These are phyloP conservation scores for Colletotrichum godetiae DNA, from an alignment of 2,329 filamentous ascomycete genomes.

Conservation along the genomic window DNA sequence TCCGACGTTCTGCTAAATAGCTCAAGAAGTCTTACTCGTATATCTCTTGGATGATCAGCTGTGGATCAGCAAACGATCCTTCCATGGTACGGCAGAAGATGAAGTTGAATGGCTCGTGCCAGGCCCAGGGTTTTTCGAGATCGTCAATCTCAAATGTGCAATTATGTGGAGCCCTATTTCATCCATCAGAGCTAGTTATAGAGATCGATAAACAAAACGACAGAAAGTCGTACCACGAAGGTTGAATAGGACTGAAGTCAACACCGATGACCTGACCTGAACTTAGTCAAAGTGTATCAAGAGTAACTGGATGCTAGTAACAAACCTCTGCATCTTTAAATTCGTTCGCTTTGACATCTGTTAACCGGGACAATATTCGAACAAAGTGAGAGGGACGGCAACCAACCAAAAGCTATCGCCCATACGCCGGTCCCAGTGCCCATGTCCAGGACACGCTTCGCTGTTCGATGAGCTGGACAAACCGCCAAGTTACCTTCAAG, in stretches of 20 bases:
- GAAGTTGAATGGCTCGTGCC: conserved; percentile 45
- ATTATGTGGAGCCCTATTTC: conserved; percentile 53
- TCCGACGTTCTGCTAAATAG: too few species aligned
- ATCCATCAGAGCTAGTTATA: not conserved
- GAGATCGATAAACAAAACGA: conserved; percentile 2
- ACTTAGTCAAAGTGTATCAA: too few species aligned
- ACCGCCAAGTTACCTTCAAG: conserved; percentile 43
- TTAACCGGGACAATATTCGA: not conserved
- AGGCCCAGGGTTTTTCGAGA: conserved; percentile 41
- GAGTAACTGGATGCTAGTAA: too few species aligned
- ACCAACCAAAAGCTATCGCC: conserved; percentile 54
- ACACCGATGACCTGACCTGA: conserved; percentile 38
- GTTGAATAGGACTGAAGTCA: conserved; percentile 48
- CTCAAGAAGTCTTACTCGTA: conserved; percentile 25
- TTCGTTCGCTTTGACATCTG: conserved; percentile 38
- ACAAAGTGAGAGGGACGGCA: too few species aligned
- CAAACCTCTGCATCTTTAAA: conserved; percentile 43
- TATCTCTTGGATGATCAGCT: conserved; percentile 38
- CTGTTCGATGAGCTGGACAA: conserved; percentile 39
- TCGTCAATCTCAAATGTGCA: conserved; percentile 51
- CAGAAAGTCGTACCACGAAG: conserved; percentile 38
- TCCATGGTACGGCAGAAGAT: conserved; percentile 47
- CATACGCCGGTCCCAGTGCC: conserved; percentile 59
- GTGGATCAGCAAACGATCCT: conserved; percentile 41
- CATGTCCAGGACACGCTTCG: conserved; percentile 52